These are phyloP conservation scores for Collariella sp. DNA, from an alignment of 495 filamentous ascomycete species.

Conservation along the genomic window DNA sequence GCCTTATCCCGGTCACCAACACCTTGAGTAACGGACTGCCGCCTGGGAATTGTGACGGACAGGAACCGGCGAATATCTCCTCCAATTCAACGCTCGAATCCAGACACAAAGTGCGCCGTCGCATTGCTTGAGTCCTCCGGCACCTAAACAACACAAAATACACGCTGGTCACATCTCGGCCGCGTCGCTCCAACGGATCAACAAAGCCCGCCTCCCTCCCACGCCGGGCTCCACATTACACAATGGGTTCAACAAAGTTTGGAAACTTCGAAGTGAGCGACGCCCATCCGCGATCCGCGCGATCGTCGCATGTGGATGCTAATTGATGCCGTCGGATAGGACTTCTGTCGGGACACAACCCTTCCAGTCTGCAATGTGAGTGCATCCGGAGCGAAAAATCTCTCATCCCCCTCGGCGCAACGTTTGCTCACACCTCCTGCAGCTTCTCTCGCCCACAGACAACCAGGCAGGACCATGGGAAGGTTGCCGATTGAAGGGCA, in stretches of 20 bases:
- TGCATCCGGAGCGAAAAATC: slow-evolving; percentile 14
- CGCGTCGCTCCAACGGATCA: slow-evolving; percentile 1
- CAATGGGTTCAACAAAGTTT: slow-evolving; percentile 64
- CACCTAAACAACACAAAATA: not conserved
- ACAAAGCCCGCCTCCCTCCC: not conserved
- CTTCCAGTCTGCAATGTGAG: slow-evolving; percentile 95
- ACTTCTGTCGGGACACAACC: slow-evolving; percentile 95
- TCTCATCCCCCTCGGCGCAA: not conserved
- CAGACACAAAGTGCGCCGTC: not conserved
- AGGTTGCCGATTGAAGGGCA: slow-evolving; percentile 65
- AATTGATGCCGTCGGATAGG: slow-evolving; percentile 37
- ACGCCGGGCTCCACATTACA: slow-evolving; percentile 22
- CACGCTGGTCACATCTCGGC: not conserved
- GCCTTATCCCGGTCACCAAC: not conserved
- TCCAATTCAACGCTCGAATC: not conserved
- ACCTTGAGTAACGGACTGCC: not conserved
- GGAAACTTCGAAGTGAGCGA: slow-evolving; percentile 79
- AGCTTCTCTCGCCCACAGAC: slow-evolving; percentile 39
- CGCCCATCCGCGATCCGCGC: not conserved
- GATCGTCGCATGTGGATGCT: slow-evolving; percentile 6
- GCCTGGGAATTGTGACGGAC: not conserved
- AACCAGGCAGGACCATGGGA: slow-evolving; percentile 45
- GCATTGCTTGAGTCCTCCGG: not conserved
- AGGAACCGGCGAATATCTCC: not conserved
- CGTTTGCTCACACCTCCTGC: slow-evolving; percentile 10